Base-by-base conservation (phyloP, 257 asterid genomes). In the Ilex aquifolium region DNA sequence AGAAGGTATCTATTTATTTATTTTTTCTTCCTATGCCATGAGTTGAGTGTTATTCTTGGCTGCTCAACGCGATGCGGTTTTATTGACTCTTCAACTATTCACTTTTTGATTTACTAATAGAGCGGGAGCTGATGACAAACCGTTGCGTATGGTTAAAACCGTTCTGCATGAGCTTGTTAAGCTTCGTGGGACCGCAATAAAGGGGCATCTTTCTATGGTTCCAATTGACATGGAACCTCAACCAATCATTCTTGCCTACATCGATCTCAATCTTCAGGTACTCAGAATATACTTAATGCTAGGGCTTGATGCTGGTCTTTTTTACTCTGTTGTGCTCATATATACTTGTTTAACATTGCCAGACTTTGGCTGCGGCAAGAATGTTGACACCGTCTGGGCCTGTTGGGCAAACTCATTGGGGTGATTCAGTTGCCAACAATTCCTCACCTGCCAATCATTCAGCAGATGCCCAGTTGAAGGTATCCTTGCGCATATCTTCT, bases 301-400 rank as follows among this genome's bases (percentile, higher is more conserved):
- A 2, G 15, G 15, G 51, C 62, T 36, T 36, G 8, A 36, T 36
- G 42, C 8, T 36, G 27, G 42, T 36, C 42, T 31, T 59, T 65
- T 21, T 50, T 40, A 55, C 65, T 54, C 31, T 46, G 52, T 46
- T 46, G 52, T 46, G 14, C 52, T 46, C 4, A 10, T 46, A 7
- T 46, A 46, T 2, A 46, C 4, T 46, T 7, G 6, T 14, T 46
- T 46, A 10, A 46, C 52, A 46, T 74, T 80, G 50, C 69, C 83
- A 93, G 99, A 93, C 96, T 32, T 77, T 93, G 86, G 99, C 99
- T 42, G 99, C 99, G 62, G 95, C 99, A n/a, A 88, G 99, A 83
- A 90, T 93, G 97, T 74, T 93, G 79, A 88, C 99, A 21, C 99
- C 99, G 51, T 74, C 97, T 56, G 96, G 87, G 56, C 86, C 99